Percentiles rank a stretch among this genome's conserved stretches.
Evolutionary conservation across 148 eudicot species (phyloP).

Genomic region (Persicaria tinctoria): DNA sequence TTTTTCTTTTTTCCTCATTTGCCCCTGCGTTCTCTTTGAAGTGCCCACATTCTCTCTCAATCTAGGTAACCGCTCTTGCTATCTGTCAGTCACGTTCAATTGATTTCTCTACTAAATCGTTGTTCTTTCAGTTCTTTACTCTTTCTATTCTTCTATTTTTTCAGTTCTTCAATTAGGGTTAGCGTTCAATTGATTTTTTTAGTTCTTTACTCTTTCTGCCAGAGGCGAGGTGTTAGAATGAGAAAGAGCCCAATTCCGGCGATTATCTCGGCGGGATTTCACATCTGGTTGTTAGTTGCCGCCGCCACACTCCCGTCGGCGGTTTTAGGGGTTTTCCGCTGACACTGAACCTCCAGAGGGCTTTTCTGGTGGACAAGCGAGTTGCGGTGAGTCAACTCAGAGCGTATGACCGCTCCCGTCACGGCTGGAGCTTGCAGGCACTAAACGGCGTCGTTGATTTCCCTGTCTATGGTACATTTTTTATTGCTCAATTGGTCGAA

Average conservation of each 20-base stretch:
- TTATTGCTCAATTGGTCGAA: neutral
- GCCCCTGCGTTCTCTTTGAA: no score
- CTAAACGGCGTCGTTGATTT: constrained; percentile 70
- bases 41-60: no score
- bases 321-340: constrained; percentile 31
- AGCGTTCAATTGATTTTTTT: no score
- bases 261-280: constrained; percentile 13
- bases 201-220: no score
- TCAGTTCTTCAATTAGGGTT: no score
- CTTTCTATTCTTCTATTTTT: no score
- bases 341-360: constrained; percentile 52
- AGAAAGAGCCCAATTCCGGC: constrained; percentile 22
- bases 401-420: constrained; percentile 59
- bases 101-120: no score
- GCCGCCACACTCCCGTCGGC: constrained; percentile 20
- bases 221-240: neutral
- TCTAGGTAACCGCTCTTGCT: no score
- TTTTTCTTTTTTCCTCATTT: no score
- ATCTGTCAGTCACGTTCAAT: no score
- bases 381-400: constrained; percentile 74
- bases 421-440: constrained; percentile 56
- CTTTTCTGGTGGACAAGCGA: constrained; percentile 54
- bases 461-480: constrained; percentile 53
- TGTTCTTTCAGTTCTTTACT: no score
- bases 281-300: constrained; percentile 24